A percentile compares a stretch with the other conserved stretches of the same genome.
Evolutionary conservation across 306 rosid genomes (phyloP).

Genomic region (Trifolium dubium): DNA sequence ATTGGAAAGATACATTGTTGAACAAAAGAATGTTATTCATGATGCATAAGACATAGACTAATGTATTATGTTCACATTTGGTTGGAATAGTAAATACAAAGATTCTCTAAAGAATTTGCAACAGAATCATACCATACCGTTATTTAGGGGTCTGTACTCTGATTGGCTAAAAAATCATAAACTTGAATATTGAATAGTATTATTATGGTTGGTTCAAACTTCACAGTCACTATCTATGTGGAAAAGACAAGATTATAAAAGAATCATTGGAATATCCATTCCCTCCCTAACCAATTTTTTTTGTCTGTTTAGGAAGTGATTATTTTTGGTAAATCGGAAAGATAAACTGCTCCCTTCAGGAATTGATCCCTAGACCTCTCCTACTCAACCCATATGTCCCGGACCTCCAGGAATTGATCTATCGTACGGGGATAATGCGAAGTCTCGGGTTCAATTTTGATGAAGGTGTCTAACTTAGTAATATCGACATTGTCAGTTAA

Average conservation of each 20-base stretch:
- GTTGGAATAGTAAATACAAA: slow-evolving; percentile 15
- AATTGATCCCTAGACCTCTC: no score
- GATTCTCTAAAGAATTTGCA: neutral
- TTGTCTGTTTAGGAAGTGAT: no score
- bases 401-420: no score
- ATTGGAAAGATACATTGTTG: neutral
- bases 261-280: neutral
- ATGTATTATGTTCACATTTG: neutral
- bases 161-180: neutral
- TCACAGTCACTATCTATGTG: neutral
- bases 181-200: slow-evolving; percentile 27
- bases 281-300: no score
- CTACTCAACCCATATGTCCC: no score
- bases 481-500: no score
- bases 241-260: neutral
- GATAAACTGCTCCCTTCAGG: no score
- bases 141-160: neutral
- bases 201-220: slow-evolving; percentile 10
- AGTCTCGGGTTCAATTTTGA: no score
- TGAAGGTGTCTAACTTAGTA: no score
- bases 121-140: slow-evolving; percentile 1
- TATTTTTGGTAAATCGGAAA: no score
- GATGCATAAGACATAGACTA: neutral
- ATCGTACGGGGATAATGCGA: no score
- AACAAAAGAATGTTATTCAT: slow-evolving; percentile 1